A percentile compares a stretch with the other conserved stretches of the same genome.
Evolutionary conservation across 2,329 filamentous ascomycete genomes (phyloP).

Genomic region (Gnomoniopsis smithogilvyi): DNA sequence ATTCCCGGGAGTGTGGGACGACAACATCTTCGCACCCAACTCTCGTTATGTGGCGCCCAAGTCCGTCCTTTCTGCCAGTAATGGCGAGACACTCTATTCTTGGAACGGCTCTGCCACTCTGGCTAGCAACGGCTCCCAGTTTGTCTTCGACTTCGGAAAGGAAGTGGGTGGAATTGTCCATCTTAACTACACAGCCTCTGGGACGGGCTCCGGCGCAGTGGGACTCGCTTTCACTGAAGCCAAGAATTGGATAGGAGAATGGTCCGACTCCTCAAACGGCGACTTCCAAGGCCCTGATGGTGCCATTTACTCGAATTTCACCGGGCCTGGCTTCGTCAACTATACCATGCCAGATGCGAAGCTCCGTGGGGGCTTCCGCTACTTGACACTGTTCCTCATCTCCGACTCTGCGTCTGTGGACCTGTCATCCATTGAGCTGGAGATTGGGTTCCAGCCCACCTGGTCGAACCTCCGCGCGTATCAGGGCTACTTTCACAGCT

Average conservation of each 20-base stretch:
- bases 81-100: constrained; percentile 27
- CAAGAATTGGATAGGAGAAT: constrained; percentile 43
- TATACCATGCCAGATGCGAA: constrained; percentile 38
- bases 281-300: constrained; percentile 41
- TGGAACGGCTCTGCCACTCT: constrained; percentile 25
- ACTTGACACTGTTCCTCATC: constrained; percentile 42
- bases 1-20: constrained; percentile 56
- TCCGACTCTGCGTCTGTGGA: constrained; percentile 18
- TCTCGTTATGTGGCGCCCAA: constrained; percentile 47
- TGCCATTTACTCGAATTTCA: constrained; percentile 42
- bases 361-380: constrained; percentile 50
- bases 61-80: constrained; percentile 35
- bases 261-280: constrained; percentile 46
- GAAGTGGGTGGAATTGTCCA: constrained; percentile 56
- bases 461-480: constrained; percentile 48
- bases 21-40: constrained; percentile 52
- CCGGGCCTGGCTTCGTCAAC: constrained; percentile 28
- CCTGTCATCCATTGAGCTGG: constrained; percentile 32
- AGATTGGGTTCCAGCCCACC: constrained; percentile 37
- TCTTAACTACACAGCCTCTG: constrained; percentile 43
- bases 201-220: constrained; percentile 30
- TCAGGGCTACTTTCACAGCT: constrained; percentile 51
- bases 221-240: constrained; percentile 46
- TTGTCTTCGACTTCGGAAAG: constrained; percentile 57
- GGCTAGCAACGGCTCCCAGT: constrained; percentile 44